These are phyloP conservation scores for Salix suchowensis DNA, from an alignment of 345 rosid genomes.

Conservation along the genomic window DNA sequence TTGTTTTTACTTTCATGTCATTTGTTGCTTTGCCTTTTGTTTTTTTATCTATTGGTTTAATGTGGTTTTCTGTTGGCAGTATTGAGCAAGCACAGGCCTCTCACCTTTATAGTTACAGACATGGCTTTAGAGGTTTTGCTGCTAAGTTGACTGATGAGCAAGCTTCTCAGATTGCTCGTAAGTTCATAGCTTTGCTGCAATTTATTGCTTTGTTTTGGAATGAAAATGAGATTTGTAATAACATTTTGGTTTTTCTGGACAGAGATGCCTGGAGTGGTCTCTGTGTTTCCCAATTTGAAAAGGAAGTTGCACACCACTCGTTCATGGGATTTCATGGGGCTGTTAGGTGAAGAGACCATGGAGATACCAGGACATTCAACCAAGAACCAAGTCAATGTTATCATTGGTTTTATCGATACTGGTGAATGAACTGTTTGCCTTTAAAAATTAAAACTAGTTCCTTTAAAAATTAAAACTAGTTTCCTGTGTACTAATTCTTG, in stretches of 20 bases:
- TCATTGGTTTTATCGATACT: slow-evolving; percentile 51
- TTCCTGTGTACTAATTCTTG: not conserved
- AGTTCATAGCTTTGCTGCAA: not conserved
- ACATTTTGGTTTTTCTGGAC: not conserved
- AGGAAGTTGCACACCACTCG: slow-evolving; percentile 52
- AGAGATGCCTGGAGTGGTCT: slow-evolving; percentile 53
- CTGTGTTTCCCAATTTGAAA: slow-evolving; percentile 46
- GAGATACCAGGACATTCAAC: slow-evolving; percentile 52
- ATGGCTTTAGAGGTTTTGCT: slow-evolving; percentile 49
- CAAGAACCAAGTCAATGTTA: slow-evolving; percentile 42
- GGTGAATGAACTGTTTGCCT: slow-evolving; percentile 18
- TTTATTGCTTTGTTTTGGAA: not conserved
- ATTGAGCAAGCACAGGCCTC: slow-evolving; percentile 37
- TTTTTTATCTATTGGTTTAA: not conserved
- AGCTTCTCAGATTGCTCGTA: slow-evolving; percentile 42
- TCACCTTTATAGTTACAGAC: slow-evolving; percentile 43
- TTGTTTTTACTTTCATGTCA: not conserved
- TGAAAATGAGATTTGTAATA: not conserved
- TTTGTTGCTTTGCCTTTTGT: not conserved
- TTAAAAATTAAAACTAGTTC: not conserved
- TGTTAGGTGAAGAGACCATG: slow-evolving; percentile 40
- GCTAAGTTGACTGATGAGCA: slow-evolving; percentile 41
- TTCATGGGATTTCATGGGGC: slow-evolving; percentile 63
- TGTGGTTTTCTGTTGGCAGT: slow-evolving; percentile 20
- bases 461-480: not conserved